Percentiles rank a stretch among this genome's conserved stretches.
Evolutionary conservation across 345 rosid species (phyloP).

Genomic region (Lagerstroemia speciosa): DNA sequence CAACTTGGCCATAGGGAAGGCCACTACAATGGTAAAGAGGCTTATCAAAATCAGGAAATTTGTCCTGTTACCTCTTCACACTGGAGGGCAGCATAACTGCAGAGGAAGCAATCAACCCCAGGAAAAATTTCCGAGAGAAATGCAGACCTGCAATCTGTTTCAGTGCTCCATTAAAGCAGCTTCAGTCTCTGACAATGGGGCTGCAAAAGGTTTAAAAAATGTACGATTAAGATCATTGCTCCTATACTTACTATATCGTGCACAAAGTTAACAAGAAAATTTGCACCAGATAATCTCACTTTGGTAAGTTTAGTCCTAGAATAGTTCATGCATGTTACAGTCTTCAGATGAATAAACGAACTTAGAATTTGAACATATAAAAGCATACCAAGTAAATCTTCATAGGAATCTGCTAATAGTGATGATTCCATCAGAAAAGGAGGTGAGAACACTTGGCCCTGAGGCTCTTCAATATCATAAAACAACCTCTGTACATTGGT

Average conservation of each 20-base stretch:
- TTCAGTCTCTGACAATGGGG: constrained; percentile 18
- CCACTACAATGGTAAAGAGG: not conserved
- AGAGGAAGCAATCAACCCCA: not conserved
- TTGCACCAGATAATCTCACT: no score
- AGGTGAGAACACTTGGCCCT: constrained; percentile 81
- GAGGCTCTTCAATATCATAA: constrained; percentile 56
- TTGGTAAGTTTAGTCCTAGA: no score
- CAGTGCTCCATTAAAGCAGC: constrained; percentile 19
- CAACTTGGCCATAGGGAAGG: not conserved
- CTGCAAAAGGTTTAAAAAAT: constrained; percentile 3
- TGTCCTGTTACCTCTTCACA: not conserved
- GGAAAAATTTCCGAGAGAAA: no score
- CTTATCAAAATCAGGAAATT: not conserved
- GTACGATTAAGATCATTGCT: not conserved
- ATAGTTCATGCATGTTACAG: no score
- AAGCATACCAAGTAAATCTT: constrained; percentile 78
- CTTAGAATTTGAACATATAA: not conserved
- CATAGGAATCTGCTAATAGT: constrained; percentile 63
- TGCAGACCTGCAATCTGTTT: not conserved
- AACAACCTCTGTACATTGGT: constrained; percentile 49
- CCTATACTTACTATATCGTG: no score
- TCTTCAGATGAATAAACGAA: not conserved
- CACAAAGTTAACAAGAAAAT: no score
- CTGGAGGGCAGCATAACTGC: not conserved
- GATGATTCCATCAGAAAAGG: constrained; percentile 79